Conservation (phyloP, 2,329 filamentous ascomycete species). For the Fusarium xylarioides region DNA sequence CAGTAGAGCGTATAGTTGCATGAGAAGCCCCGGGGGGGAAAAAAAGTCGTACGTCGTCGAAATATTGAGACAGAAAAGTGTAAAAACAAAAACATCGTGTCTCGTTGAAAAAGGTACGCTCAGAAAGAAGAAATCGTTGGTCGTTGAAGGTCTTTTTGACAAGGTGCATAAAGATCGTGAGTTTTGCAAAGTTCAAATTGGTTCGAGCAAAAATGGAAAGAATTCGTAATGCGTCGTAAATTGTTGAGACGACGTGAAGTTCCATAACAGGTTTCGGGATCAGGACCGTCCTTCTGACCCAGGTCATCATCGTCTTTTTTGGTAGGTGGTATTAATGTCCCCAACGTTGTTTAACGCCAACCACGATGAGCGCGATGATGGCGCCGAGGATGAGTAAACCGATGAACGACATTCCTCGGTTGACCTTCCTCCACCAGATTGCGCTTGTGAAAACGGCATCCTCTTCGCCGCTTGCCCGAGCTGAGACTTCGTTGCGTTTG, state of each 20-base stretch:
- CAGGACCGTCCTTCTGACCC: not conserved
- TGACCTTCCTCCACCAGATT: slow-evolving; percentile 68
- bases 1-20: not conserved
- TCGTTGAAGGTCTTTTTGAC: slow-evolving; percentile 32
- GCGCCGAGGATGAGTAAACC: slow-evolving; percentile 64
- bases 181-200: slow-evolving; percentile 25
- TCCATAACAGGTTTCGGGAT: slow-evolving; percentile 18
- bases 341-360: slow-evolving; percentile 63
- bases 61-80: slow-evolving; percentile 25
- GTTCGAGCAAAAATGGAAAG: slow-evolving; percentile 29
- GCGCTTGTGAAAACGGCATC: slow-evolving; percentile 62
- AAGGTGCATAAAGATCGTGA: slow-evolving; percentile 37
- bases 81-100: slow-evolving; percentile 35
- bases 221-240: slow-evolving; percentile 42
- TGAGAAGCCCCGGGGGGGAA: not conserved
- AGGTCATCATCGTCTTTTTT: slow-evolving; percentile 35
- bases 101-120: slow-evolving; percentile 30
- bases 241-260: slow-evolving; percentile 39
- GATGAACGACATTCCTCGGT: slow-evolving; percentile 66
- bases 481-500: slow-evolving; percentile 48
- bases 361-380: slow-evolving; percentile 59
- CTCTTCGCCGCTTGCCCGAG: slow-evolving; percentile 49
- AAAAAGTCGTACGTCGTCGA: slow-evolving; percentile 23
- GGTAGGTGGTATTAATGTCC: slow-evolving; percentile 34
- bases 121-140: slow-evolving; percentile 36